These are phyloP conservation scores for Nannochloropsis oceanica DNA, from an alignment of 108 stramenopile species.

Conservation along the genomic window DNA sequence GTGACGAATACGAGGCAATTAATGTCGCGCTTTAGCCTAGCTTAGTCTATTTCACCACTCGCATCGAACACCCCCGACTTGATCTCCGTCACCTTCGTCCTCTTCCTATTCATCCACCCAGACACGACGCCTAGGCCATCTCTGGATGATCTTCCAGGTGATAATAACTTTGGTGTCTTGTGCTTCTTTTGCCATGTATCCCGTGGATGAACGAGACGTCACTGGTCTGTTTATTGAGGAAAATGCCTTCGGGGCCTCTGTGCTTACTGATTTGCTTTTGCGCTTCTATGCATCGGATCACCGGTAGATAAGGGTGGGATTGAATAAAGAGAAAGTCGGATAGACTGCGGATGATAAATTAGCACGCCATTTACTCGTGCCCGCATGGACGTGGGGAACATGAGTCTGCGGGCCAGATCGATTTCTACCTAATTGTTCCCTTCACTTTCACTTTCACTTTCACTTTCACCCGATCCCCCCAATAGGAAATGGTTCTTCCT, in stretches of 20 bases:
- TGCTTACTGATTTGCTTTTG: neutral
- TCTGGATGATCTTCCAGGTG: neutral
- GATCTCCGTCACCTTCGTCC: neutral
- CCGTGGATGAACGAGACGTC: neutral
- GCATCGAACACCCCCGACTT: neutral
- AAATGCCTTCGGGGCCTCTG: neutral
- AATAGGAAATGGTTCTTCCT: neutral
- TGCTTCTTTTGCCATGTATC: neutral
- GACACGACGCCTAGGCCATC: neutral
- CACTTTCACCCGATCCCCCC: too few species aligned
- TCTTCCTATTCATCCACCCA: neutral
- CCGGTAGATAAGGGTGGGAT: neutral
- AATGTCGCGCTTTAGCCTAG: too few species aligned
- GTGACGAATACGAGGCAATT: neutral
- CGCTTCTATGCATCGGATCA: neutral
- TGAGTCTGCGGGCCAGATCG: too few species aligned
- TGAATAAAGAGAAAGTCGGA: too few species aligned
- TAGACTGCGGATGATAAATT: too few species aligned
- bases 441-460: too few species aligned
- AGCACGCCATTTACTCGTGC: too few species aligned
- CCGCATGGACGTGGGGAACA: too few species aligned
- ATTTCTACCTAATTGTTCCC: too few species aligned
- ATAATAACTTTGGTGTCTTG: neutral
- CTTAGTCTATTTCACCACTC: neutral
- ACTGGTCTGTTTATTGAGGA: neutral